phyloP scores from a whole-genome alignment of 345 rosid species.

The Odontarrhena argentea region DNA sequence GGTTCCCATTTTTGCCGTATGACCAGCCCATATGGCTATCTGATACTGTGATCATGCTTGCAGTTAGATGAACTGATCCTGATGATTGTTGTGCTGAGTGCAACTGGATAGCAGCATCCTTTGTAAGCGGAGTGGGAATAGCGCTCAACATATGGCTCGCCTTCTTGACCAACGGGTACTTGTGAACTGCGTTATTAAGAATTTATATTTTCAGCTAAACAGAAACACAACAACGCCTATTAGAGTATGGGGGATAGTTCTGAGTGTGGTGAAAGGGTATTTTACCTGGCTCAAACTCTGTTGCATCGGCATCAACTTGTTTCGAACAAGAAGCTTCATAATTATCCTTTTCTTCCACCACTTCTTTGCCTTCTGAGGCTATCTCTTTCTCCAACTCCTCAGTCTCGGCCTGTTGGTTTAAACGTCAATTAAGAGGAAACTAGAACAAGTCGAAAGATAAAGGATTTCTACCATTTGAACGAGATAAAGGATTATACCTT shows the following conservation, averaged over 20 bases:
- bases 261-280: not conserved
- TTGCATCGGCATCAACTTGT: conserved; percentile 46
- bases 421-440: conserved; percentile 15
- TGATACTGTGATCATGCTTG: conserved; percentile 80
- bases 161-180: conserved; percentile 66
- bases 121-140: conserved; percentile 71
- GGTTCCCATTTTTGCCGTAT: conserved; percentile 55
- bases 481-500: conserved; percentile 42
- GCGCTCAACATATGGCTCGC: conserved; percentile 81
- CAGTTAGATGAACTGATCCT: conserved; percentile 70
- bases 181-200: conserved; percentile 49
- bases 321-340: conserved; percentile 60
- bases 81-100: conserved; percentile 69
- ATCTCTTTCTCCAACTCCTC: conserved; percentile 48
- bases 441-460: conserved; percentile 2
- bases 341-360: conserved; percentile 38
- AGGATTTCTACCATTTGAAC: not conserved
- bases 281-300: conserved; percentile 61
- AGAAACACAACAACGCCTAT: not conserved
- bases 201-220: conserved; percentile 16
- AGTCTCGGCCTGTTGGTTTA: conserved; percentile 45
- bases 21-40: conserved; percentile 60
- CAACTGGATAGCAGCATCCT: conserved; percentile 56
- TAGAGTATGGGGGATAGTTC: not conserved
- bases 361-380: conserved; percentile 40